Evolutionary conservation across 805 yeast genomes (phyloP).

Genomic region (Saccharomycopsis synnaedendra): DNA sequence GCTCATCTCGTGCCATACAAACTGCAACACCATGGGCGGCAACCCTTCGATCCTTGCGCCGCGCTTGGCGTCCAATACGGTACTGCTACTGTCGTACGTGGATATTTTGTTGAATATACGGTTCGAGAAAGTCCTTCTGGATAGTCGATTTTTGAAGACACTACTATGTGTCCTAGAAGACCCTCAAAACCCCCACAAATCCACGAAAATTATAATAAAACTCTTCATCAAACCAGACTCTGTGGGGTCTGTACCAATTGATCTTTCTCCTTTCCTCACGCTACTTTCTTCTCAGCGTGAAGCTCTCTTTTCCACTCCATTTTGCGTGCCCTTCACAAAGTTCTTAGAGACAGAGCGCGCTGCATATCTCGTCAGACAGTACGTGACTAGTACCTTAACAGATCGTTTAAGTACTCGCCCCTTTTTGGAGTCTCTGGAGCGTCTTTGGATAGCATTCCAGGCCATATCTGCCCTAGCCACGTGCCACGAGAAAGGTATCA

Average conservation of each 20-base stretch:
- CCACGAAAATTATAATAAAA: slow-evolving; percentile 7
- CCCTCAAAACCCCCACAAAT: background rate
- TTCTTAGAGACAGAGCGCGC: slow-evolving; percentile 86
- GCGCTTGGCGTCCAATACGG: slow-evolving; percentile 6
- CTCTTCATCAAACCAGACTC: slow-evolving; percentile 14
- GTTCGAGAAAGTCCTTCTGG: slow-evolving; percentile 9
- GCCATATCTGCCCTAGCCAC: slow-evolving; percentile 49
- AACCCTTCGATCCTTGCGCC: slow-evolving; percentile 14
- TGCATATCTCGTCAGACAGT: slow-evolving; percentile 79
- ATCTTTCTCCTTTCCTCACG: slow-evolving; percentile 18
- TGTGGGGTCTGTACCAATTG: background rate
- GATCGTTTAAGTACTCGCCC: slow-evolving; percentile 85
- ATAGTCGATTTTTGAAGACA: slow-evolving; percentile 14
- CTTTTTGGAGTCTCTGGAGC: slow-evolving; percentile 69
- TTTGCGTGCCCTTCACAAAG: slow-evolving; percentile 59
- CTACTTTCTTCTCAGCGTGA: slow-evolving; percentile 25
- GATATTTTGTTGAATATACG: slow-evolving; percentile 9
- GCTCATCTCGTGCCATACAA: too few species aligned
- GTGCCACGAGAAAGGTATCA: slow-evolving; percentile 50
- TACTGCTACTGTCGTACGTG: slow-evolving; percentile 14
- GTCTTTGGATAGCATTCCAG: slow-evolving; percentile 78
- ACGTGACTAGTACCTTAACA: slow-evolving; percentile 67
- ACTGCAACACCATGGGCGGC: slow-evolving; percentile 11
- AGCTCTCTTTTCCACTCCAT: slow-evolving; percentile 38
- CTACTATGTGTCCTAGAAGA: slow-evolving; percentile 6